phyloP scores from a whole-genome alignment of 306 rosid species.

The Mimosa pudica region DNA sequence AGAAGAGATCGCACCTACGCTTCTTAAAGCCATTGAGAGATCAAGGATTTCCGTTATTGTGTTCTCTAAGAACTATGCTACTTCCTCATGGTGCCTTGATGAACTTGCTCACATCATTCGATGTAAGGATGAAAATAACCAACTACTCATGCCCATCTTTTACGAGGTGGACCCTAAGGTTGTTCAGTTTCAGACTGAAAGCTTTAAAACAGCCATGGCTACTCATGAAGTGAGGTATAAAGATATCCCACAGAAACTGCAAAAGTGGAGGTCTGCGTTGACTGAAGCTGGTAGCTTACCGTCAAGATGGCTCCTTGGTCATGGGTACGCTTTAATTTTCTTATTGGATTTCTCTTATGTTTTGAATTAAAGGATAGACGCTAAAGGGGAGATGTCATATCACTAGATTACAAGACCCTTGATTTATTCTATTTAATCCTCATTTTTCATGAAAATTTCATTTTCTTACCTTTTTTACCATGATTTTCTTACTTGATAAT shows the following conservation, averaged over 20 bases:
- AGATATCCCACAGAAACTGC: not conserved
- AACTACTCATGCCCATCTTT: not conserved
- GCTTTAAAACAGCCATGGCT: not conserved
- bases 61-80: not conserved
- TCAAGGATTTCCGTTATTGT: not conserved
- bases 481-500: no score
- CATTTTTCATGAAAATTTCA: no score
- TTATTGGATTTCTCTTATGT: not conserved
- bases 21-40: not conserved
- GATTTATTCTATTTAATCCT: no score
- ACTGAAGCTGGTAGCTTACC: not conserved
- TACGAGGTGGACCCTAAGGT: not conserved
- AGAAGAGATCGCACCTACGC: not conserved
- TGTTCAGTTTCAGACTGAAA: not conserved
- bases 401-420: no score
- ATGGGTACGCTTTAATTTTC: not conserved
- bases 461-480: no score
- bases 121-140: not conserved
- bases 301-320: not conserved
- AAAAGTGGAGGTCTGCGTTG: not conserved
- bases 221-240: not conserved
- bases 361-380: no score
- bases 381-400: no score
- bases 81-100: not conserved
- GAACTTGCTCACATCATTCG: not conserved